phyloP scores from a whole-genome alignment of 2,329 filamentous ascomycete genomes.

The Teratosphaeria gauchensis region DNA sequence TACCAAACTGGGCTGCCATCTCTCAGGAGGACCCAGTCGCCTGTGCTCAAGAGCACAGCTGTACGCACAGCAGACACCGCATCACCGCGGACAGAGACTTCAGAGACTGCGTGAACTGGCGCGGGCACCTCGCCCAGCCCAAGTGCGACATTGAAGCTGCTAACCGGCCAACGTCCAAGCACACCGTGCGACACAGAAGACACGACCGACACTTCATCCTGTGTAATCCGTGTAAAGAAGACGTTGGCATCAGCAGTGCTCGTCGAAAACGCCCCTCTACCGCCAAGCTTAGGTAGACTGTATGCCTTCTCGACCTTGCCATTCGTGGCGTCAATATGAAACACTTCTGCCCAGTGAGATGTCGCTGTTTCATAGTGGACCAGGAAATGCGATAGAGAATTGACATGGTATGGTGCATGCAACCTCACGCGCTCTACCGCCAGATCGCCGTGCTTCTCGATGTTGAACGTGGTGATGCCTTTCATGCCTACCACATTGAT shows the following conservation, averaged over 20 bases:
- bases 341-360: constrained; percentile 76
- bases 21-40: constrained; percentile 74
- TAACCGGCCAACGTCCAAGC: constrained; percentile 62
- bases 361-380: constrained; percentile 65
- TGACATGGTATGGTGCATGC: constrained; percentile 63
- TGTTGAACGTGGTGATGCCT: constrained; percentile 32
- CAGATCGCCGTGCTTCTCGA: constrained; percentile 27
- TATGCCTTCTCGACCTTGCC: constrained; percentile 67
- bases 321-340: constrained; percentile 66
- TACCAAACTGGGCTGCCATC: constrained; percentile 76
- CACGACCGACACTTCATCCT: constrained; percentile 62
- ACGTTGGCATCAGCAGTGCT: constrained; percentile 72
- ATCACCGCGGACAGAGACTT: constrained; percentile 64
- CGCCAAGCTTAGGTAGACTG: constrained; percentile 60
- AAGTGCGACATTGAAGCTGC: constrained; percentile 26
- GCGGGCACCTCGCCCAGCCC: constrained; percentile 11
- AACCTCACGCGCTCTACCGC: constrained; percentile 47
- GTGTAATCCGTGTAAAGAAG: constrained; percentile 76
- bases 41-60: constrained; percentile 54
- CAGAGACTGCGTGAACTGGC: constrained; percentile 63
- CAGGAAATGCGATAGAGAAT: constrained; percentile 71
- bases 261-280: constrained; percentile 65
- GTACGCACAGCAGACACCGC: constrained; percentile 68
- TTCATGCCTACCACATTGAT: constrained; percentile 57
- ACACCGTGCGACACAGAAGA: constrained; percentile 70